A percentile compares a stretch with the other conserved stretches of the same genome.
These are phyloP conservation scores for Artemisia annua DNA, from an alignment of 129 eudicot species.

Conservation along the genomic window DNA sequence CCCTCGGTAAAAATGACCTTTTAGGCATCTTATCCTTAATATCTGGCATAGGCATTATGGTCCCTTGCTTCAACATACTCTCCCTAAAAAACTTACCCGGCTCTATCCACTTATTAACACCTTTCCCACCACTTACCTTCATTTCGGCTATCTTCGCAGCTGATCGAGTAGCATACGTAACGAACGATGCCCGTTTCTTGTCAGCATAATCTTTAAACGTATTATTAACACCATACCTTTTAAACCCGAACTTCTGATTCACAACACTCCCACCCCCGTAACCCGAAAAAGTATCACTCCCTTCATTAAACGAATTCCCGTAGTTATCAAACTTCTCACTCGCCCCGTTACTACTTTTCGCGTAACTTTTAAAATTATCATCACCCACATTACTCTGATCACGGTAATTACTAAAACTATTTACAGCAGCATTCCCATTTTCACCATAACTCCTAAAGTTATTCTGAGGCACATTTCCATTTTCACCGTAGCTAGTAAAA, in stretches of 20 bases:
- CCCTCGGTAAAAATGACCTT: slow-evolving; percentile 91
- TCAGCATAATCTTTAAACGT: slow-evolving; percentile 83
- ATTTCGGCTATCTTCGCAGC: slow-evolving; percentile 17
- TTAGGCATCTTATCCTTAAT: slow-evolving; percentile 70
- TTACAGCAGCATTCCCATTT: slow-evolving; percentile 62
- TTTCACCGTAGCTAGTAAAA: slow-evolving; percentile 57
- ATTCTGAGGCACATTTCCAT: slow-evolving; percentile 66
- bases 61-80: slow-evolving; percentile 51
- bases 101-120: slow-evolving; percentile 74
- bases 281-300: slow-evolving; percentile 72
- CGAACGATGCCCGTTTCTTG: slow-evolving; percentile 50
- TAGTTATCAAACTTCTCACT: slow-evolving; percentile 51
- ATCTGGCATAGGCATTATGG: slow-evolving; percentile 74
- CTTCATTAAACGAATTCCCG: slow-evolving; percentile 73
- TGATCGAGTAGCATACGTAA: slow-evolving; percentile 34
- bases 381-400: slow-evolving; percentile 84
- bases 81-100: slow-evolving; percentile 83
- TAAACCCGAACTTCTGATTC: slow-evolving; percentile 54
- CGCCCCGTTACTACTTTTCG: slow-evolving; percentile 57
- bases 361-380: slow-evolving; percentile 65
- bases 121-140: slow-evolving; percentile 37
- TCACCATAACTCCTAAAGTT: slow-evolving; percentile 63
- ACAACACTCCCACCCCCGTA: slow-evolving; percentile 60
- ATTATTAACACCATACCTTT: slow-evolving; percentile 60
- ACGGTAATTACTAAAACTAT: slow-evolving; percentile 61